Evolutionary conservation across 108 stramenopile species (phyloP), one percentile per base, ranked within the genome.

Genomic region (Asterionellopsis glacialis): DNA sequence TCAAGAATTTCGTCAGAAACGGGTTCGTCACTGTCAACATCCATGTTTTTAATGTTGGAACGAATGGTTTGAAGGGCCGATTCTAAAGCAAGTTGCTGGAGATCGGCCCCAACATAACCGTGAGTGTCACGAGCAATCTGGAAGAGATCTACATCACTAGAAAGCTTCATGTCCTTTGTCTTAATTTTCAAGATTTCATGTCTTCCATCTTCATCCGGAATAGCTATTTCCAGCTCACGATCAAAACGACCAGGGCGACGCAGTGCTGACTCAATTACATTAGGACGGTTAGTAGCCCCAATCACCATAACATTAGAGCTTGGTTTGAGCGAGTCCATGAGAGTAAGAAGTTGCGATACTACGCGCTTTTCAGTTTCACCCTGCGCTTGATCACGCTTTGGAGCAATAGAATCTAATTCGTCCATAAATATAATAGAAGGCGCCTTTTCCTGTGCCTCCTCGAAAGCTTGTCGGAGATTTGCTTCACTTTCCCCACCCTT

Each of bases 391-490:
- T 98, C 96, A 74, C 97, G 94, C 66, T 94, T 88, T n/a, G 97
- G 96, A 0, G 97, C 97, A 65, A 98, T 97, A 22, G 94, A 89
- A 77, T 99, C 99, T 33, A 99, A 73, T 67, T 99, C 98, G 70
- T 98, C 98, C 84, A 99, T 97, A 65, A 99, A 97, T 59, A 99
- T 94, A 54, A 98, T 96, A 28, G 96, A 74, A 27, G 96, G 96
- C 39, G 90, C 91, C 53, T 95, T 90, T 59, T 82, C 76, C 59
- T 79, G 70, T 0, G 95, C 95, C 49, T 95, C 91, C 67, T 97
- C 95, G 74, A 99, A 99, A 1, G 95, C 95, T 55, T 95, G 91
- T 25, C 97, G 85, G 10, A 99, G 63, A 68, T 96, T 96, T 14
- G 93, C 90, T 79, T 99, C 98, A 27, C 91, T 90, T 66, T 98